Evolutionary conservation across 495 filamentous ascomycete species (phyloP), one percentile per base, ranked within the genome.

Genomic region (Terfezia claveryi): DNA sequence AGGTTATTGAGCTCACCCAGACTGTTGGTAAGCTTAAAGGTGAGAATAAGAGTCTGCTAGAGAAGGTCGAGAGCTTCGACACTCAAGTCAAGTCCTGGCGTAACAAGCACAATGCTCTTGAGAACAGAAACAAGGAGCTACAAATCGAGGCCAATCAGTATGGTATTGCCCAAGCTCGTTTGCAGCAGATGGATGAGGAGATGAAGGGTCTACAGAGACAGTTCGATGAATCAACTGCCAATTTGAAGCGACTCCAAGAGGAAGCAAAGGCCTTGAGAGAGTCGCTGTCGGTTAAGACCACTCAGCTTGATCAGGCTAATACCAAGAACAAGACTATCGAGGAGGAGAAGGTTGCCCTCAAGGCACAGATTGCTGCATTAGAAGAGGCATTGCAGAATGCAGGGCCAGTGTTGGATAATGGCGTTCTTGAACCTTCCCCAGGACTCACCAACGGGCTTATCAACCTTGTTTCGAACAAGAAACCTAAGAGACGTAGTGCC

Each of bases 1-100:
- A 98, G 77, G 91, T 98, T 55, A 85, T 95, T 54, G 92, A 99
- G 70, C 73, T 99, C 61, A 99, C 92, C 10, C 92, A 99, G 68
- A 82, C 82, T 53, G 67, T 96, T 66, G 87, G 89, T 62, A 80
- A 85, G 36, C 80, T 95, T 74, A 93, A 92, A 72, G 74, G 76
- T 49, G 84, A 94, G 67, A 96, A 96, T 74, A 94, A 89, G 72
- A 76, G 78, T 52, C 75, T 96, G 56, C 74, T 82, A 61, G 79
- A 77, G 37, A 89, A 96, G 69, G 80, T 96, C 37, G 86, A 96
- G 66, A 95, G 85, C 69, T 96, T 95, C 72, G 88, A 96, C 67
- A 80, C 77, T 57, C 91, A 99, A 66, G 75, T 99, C 67, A 87
- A 88, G 66, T 94, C 83, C 51, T 95, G 86, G 87, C 83, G 87